Evolutionary conservation across 2,329 filamentous ascomycete genomes (phyloP).

Genomic region (Calonectria pauciramosa): DNA sequence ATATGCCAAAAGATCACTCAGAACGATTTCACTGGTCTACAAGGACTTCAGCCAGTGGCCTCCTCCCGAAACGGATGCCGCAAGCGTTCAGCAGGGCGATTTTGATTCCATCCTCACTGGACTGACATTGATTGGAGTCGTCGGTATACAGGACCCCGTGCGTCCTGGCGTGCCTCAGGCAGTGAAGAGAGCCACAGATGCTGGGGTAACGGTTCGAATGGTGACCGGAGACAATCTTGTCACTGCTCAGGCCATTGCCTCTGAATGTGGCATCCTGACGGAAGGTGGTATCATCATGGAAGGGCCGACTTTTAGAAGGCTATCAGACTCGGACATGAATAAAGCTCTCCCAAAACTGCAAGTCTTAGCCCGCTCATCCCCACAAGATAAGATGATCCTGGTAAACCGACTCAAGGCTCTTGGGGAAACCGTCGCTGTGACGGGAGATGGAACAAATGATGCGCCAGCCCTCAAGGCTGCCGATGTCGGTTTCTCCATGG

Average conservation of each 20-base stretch:
- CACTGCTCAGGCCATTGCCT: conserved; percentile 60
- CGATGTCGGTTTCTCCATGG: conserved; percentile 67
- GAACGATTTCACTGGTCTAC: conserved; percentile 80
- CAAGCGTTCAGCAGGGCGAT: background rate
- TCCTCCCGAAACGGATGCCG: conserved; percentile 47
- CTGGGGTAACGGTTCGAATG: conserved; percentile 77
- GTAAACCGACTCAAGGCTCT: conserved; percentile 75
- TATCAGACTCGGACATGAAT: conserved; percentile 62
- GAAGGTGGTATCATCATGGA: conserved; percentile 77
- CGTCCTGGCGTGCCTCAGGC: conserved; percentile 73
- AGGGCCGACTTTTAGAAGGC: conserved; percentile 67
- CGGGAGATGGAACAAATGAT: conserved; percentile 73
- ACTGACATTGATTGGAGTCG: conserved; percentile 58
- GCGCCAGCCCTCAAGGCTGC: conserved; percentile 60
- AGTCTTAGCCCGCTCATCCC: conserved; percentile 76
- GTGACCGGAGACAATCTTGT: conserved; percentile 65
- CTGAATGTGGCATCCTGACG: conserved; percentile 55
- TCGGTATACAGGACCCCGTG: conserved; percentile 79
- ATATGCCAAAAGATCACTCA: conserved; percentile 75
- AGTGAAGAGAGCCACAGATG: conserved; percentile 72
- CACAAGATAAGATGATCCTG: conserved; percentile 76
- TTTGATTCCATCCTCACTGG: conserved; percentile 56
- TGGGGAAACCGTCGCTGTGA: conserved; percentile 75
- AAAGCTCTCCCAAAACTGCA: conserved; percentile 72
- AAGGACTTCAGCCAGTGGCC: conserved; percentile 79